These are phyloP conservation scores for Sisymbrium altissimum DNA, from an alignment of 345 rosid genomes.

Conservation along the genomic window DNA sequence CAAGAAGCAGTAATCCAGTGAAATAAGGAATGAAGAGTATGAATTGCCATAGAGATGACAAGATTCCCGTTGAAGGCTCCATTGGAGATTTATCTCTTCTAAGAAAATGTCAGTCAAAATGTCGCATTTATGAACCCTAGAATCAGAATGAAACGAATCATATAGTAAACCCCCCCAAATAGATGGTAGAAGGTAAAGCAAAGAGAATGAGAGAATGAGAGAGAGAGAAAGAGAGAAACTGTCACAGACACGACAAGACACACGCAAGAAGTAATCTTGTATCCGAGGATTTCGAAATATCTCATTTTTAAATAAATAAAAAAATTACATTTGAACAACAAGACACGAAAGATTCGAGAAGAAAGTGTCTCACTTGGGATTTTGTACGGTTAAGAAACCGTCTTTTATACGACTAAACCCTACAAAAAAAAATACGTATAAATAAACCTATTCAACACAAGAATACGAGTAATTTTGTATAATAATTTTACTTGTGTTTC, in stretches of 20 bases:
- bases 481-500: background rate
- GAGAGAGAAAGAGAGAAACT: background rate
- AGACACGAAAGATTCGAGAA: slow-evolving; percentile 10
- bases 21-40: slow-evolving; percentile 81
- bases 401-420: background rate
- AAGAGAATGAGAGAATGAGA: background rate
- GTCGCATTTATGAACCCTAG: slow-evolving; percentile 16
- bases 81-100: slow-evolving; percentile 20
- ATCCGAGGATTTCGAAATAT: slow-evolving; percentile 13
- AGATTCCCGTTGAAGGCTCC: slow-evolving; percentile 81
- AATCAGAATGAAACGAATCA: background rate
- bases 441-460: background rate
- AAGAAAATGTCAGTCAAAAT: slow-evolving; percentile 26
- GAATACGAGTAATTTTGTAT: background rate
- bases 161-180: background rate
- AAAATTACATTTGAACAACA: background rate
- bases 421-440: background rate
- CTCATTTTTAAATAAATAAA: background rate
- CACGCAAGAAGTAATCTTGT: slow-evolving; percentile 11
- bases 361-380: background rate
- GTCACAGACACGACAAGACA: slow-evolving; percentile 25
- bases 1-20: slow-evolving; percentile 70
- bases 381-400: slow-evolving; percentile 24
- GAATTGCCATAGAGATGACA: slow-evolving; percentile 64
- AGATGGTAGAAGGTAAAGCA: background rate